Evolutionary conservation across 352 stramenopile genomes (phyloP), one percentile per base, ranked within the genome.

Genomic region (Pythium monospermum): DNA sequence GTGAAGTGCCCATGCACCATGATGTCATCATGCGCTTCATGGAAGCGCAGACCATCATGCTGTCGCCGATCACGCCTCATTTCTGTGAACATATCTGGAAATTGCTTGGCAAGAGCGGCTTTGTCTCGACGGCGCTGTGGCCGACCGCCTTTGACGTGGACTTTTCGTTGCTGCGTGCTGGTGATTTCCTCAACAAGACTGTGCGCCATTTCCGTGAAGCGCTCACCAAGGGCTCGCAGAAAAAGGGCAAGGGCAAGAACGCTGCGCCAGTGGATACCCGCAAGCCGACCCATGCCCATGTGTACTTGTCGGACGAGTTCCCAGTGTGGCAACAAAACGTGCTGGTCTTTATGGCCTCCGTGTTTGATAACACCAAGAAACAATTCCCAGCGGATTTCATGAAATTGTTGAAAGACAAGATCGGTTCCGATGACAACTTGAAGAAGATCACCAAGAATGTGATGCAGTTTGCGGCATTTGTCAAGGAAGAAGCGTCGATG

Each of bases 391-490:
- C 57, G 16, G 79, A 93, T 59, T 92, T 96, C 39, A 93, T 95
- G 77, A 91, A 91, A 66, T 66, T 85, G 13, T 63, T 96, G 15
- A 95, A 96, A 80, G 68, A 69, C 19, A 53, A 79, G 48, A 68
- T 96, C 35, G 57, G 60, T 7, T 73, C 78, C 41, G 68, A 92
- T 58, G 78, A 90, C 46, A 80, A 87, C 28, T 53, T 95, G 41
- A 94, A 93, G 76, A 90, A 85, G 66, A 62, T 94, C 13, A 94
- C 80, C 13, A 98, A 98, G 80, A 91, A 96, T 56, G 81, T 95
- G 25, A 99, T 99, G 96, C 96, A 99, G 65, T 98, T 98, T 58
- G 94, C 86, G 53, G 87, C 90, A 22, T 99, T 98, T 40, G 83
- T 98, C 57, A 98, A 97, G 73, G 80, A 78, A 22, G 94, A 98